Conservation (phyloP, 1,139 yeast genomes). For the Groenewaldozyma sp. region DNA sequence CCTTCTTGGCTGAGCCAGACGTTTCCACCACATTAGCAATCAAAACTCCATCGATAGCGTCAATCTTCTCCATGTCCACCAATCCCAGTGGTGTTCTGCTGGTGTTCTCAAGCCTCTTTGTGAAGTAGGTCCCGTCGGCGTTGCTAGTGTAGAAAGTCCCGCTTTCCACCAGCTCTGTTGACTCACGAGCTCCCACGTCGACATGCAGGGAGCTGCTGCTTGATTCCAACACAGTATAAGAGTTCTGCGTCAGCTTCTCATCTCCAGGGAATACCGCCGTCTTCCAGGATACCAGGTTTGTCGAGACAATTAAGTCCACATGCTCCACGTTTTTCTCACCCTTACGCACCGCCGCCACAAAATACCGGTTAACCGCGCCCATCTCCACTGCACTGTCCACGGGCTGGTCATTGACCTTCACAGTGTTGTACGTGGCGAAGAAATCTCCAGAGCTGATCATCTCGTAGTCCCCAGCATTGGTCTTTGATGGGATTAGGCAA, state of each 20-base stretch:
- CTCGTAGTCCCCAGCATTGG: conserved; percentile 35
- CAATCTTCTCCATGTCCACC: conserved; percentile 41
- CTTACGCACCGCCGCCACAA: conserved; percentile 38
- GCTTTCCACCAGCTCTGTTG: conserved; percentile 14
- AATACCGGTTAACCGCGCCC: conserved; percentile 42
- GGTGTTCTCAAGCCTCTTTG: conserved; percentile 38
- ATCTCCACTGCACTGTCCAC: conserved; percentile 37
- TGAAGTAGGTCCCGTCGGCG: conserved; percentile 52
- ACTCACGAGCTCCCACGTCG: conserved; percentile 29
- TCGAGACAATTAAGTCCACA: conserved; percentile 46
- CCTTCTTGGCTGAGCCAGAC: conserved; percentile 15
- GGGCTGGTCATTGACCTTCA: conserved; percentile 25
- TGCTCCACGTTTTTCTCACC: conserved; percentile 31
- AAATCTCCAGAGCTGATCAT: conserved; percentile 46
- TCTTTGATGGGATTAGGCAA: conserved; percentile 37
- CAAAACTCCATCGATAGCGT: conserved; percentile 66
- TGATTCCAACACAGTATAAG: conserved; percentile 47
- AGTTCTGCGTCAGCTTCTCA: conserved; percentile 31
- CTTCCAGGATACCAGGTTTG: conserved; percentile 45
- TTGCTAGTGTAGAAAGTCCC: conserved; percentile 50
- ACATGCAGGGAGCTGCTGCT: conserved; percentile 48
- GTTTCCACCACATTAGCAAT: conserved; percentile 38
- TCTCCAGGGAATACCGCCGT: conserved; percentile 45
- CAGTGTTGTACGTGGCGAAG: conserved; percentile 35
- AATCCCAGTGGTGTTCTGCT: conserved; percentile 34